Evolutionary conservation across 2,329 filamentous ascomycete species (phyloP).

Genomic region (Colletotrichum simmondsii): DNA sequence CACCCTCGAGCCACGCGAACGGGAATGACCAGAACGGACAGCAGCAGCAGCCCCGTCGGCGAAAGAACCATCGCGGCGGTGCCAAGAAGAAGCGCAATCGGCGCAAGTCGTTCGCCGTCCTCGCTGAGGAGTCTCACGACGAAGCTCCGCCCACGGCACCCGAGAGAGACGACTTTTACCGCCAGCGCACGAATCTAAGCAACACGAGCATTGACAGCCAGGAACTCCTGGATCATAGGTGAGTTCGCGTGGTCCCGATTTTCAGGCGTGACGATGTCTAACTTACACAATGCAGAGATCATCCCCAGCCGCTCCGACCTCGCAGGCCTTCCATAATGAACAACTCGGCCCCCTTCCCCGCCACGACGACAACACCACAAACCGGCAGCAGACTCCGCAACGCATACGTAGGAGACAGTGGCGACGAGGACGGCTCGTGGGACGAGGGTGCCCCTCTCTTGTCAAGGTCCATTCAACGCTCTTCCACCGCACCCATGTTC

Average conservation of each 20-base stretch:
- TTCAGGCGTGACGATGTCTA: neutral
- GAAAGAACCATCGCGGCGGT: conserved; percentile 79
- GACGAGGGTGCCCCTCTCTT: conserved; percentile 68
- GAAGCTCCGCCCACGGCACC: conserved; percentile 44
- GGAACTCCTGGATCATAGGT: conserved; percentile 87
- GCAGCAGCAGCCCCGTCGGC: conserved; percentile 48
- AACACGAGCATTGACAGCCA: conserved; percentile 91
- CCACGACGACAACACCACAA: conserved; percentile 25
- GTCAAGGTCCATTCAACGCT: conserved; percentile 51
- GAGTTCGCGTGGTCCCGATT: conserved; percentile 41
- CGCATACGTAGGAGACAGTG: conserved; percentile 48
- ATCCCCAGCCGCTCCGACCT: conserved; percentile 68
- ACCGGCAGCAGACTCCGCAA: conserved; percentile 39
- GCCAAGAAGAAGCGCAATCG: conserved; percentile 82
- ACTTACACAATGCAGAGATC: conserved; percentile 55
- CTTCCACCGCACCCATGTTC: conserved; percentile 34
- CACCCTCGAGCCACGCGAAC: conserved; percentile 18
- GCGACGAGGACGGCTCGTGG: conserved; percentile 54
- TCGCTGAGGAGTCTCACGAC: conserved; percentile 64
- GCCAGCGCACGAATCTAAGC: conserved; percentile 72
- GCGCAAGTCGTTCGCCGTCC: conserved; percentile 82
- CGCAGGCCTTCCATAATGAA: conserved; percentile 67
- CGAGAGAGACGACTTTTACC: conserved; percentile 59
- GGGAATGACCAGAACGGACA: conserved; percentile 30
- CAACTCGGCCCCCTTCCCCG: conserved; percentile 45